Percentiles rank a stretch among this genome's conserved stretches.
These are phyloP conservation scores for Alnus rubra DNA, from an alignment of 306 rosid species.

Conservation along the genomic window DNA sequence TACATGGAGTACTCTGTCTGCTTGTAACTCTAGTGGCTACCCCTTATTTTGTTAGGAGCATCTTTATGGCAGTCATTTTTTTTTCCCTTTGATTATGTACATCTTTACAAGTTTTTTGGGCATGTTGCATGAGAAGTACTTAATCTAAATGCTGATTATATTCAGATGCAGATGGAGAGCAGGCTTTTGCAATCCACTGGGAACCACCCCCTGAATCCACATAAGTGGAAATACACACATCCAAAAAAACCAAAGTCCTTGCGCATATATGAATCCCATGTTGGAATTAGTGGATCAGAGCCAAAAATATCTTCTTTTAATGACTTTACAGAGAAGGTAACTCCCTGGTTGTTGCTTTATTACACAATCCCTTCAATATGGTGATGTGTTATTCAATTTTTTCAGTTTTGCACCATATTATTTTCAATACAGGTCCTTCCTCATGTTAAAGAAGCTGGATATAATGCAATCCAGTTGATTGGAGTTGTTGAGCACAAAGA, in stretches of 20 bases:
- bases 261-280: slow-evolving; percentile 92
- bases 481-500: slow-evolving; percentile 92
- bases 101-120: not conserved
- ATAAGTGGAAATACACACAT: slow-evolving; percentile 65
- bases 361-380: slow-evolving; percentile 17
- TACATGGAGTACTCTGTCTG: not conserved
- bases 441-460: slow-evolving; percentile 86
- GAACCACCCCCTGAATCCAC: slow-evolving; percentile 87
- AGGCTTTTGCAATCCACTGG: slow-evolving; percentile 92
- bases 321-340: slow-evolving; percentile 71
- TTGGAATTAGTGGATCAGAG: slow-evolving; percentile 95
- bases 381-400: slow-evolving; percentile 10
- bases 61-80: slow-evolving; percentile 4
- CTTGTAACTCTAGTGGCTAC: not conserved
- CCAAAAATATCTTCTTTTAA: slow-evolving; percentile 75
- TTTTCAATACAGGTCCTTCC: slow-evolving; percentile 75
- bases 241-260: slow-evolving; percentile 73
- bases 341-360: not conserved
- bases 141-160: slow-evolving; percentile 25
- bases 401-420: slow-evolving; percentile 22
- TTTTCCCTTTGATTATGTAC: not conserved
- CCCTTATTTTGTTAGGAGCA: slow-evolving; percentile 2
- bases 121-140: too few relatives aligned
- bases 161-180: slow-evolving; percentile 70
- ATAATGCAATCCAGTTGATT: slow-evolving; percentile 85